These are phyloP conservation scores for Aspergillus diversus DNA, from an alignment of 495 filamentous ascomycete species.

Conservation along the genomic window DNA sequence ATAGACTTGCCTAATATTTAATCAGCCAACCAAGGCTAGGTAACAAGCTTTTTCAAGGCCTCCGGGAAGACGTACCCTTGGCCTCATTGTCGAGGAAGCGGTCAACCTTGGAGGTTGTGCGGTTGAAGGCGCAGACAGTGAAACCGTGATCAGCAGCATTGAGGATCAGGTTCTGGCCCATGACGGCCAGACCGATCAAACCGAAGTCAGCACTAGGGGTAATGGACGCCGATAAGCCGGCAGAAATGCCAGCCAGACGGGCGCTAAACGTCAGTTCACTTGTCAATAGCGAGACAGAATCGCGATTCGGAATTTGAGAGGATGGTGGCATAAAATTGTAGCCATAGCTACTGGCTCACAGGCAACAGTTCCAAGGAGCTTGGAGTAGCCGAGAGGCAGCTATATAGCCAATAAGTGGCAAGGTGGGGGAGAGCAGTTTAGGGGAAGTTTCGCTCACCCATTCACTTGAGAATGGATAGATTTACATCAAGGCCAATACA, in stretches of 20 bases:
- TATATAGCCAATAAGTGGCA: neutral
- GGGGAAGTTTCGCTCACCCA: too few relatives aligned
- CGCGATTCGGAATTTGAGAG: neutral
- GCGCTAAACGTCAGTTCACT: conserved; percentile 67
- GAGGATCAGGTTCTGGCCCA: conserved; percentile 98
- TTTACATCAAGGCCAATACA: too few relatives aligned
- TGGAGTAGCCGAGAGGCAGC: neutral
- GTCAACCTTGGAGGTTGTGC: conserved; percentile 97
- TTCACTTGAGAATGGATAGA: too few relatives aligned
- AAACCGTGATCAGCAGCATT: conserved; percentile 97
- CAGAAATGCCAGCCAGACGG: conserved; percentile 82
- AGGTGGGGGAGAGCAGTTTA: neutral
- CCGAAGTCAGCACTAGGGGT: conserved; percentile 81
- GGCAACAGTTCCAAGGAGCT: neutral
- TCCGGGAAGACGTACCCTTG: conserved; percentile 62
- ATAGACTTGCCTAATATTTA: conserved; percentile 74
- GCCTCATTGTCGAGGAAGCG: conserved; percentile 91
- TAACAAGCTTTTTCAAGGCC: neutral
- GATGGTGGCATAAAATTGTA: neutral
- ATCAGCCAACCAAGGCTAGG: conserved; percentile 2
- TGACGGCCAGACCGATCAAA: conserved; percentile 99
- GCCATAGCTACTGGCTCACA: neutral
- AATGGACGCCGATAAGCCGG: conserved; percentile 65
- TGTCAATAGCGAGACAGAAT: conserved; percentile 37
- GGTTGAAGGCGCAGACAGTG: conserved; percentile 96